phyloP scores from a whole-genome alignment of 2,329 filamentous ascomycete genomes.

The Epichloe sp. region DNA sequence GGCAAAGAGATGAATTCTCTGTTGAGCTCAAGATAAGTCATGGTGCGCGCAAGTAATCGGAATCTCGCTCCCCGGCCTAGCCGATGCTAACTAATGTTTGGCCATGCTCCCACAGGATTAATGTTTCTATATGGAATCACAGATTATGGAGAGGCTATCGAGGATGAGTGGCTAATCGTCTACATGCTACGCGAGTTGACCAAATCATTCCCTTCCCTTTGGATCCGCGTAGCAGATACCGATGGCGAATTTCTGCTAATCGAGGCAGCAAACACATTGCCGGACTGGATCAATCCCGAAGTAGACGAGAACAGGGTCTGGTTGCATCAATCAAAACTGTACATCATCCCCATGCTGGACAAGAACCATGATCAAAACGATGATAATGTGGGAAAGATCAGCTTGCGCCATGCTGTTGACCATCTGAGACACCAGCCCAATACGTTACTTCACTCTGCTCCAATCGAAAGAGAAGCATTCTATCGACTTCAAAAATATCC shows the following conservation, averaged over 20 bases:
- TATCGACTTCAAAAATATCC: conserved; percentile 80
- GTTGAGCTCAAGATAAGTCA: conserved; percentile 48
- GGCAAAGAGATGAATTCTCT: conserved; percentile 78
- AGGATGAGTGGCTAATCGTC: conserved; percentile 95
- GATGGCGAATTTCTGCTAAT: conserved; percentile 94
- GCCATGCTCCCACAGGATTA: conserved; percentile 13
- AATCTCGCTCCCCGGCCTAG: neutral
- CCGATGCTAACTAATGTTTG: neutral
- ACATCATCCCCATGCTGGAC: conserved; percentile 49
- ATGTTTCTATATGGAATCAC: conserved; percentile 62
- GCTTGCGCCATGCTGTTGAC: conserved; percentile 49
- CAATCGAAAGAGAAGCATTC: conserved; percentile 80
- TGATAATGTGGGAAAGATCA: conserved; percentile 27
- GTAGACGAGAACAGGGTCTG: conserved; percentile 80
- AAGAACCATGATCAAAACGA: conserved; percentile 15
- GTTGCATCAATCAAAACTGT: conserved; percentile 66
- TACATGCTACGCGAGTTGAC: conserved; percentile 76
- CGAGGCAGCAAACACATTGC: conserved; percentile 79
- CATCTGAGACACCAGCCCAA: conserved; percentile 44
- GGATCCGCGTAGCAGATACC: conserved; percentile 72
- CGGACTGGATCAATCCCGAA: conserved; percentile 84
- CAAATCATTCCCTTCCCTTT: conserved; percentile 56
- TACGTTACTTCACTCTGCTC: conserved; percentile 54
- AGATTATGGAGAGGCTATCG: conserved; percentile 85
- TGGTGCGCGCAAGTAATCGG: conserved; percentile 28